Conservation (phyloP, 148 eudicot species). For the Diospyros lotus region DNA sequence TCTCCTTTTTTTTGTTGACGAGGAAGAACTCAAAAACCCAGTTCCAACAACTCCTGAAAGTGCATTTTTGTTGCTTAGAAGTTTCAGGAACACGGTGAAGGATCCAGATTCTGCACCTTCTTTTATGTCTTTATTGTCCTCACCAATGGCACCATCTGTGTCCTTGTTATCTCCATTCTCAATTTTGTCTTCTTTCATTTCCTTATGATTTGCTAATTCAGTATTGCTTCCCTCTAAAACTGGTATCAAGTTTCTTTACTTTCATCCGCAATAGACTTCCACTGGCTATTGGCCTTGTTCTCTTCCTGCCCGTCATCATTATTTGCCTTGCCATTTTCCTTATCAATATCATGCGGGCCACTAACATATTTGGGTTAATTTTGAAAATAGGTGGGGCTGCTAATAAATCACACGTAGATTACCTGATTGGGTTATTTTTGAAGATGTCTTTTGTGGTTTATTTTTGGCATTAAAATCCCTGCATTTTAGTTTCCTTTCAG, state of each 20-base stretch:
- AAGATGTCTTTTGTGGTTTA: no score
- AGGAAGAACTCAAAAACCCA: conserved; percentile 73
- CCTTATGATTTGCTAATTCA: conserved; percentile 23
- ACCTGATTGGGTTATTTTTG: no score
- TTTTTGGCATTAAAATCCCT: no score
- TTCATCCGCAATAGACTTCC: conserved; percentile 19
- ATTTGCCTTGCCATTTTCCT: conserved; percentile 18
- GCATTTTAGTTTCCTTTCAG: no score
- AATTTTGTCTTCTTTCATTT: conserved; percentile 24
- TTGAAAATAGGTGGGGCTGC: no score
- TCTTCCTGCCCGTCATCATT: conserved; percentile 24
- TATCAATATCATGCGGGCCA: no score
- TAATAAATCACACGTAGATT: no score
- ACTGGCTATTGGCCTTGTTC: conserved; percentile 24
- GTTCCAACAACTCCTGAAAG: conserved; percentile 78
- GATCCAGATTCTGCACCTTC: conserved; percentile 34
- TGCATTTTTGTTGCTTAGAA: conserved; percentile 84
- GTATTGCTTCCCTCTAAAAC: conserved; percentile 17
- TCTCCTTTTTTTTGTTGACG: conserved; percentile 75
- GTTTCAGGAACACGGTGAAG: conserved; percentile 74
- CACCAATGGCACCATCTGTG: conserved; percentile 17
- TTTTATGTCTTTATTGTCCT: conserved; percentile 31
- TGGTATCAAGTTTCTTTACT: conserved; percentile 9
- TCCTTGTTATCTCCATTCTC: conserved; percentile 26
- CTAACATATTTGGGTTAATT: no score